Evolutionary conservation across 805 yeast species (phyloP), one percentile per base, ranked within the genome.

Genomic region (Metschnikowia cubensis): DNA sequence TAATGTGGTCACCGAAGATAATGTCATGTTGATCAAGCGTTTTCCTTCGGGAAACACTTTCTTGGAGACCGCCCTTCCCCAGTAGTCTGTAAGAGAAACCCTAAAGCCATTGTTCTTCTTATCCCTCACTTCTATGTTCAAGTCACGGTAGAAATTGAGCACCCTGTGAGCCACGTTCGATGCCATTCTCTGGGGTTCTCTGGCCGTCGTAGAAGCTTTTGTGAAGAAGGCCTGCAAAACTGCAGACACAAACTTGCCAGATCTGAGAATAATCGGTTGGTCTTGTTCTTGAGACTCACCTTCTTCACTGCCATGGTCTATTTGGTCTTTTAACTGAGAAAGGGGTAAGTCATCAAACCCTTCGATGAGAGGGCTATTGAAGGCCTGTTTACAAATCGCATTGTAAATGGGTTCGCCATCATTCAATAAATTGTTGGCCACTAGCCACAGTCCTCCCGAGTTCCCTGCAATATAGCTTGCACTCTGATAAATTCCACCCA

Each of bases 361-460:
- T 58, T 73, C 77, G 18, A 84, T 63, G 35, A 83, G 64, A 3
- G 82, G 79, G 11, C 73, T 72, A 17, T 67, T 65, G 11, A 80
- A 57, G 5, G 65, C 62, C 4, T 66, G 60, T 3, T 42, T 50
- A 21, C 57, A 54, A 33, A 45, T 65, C 1, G 50, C 50, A 2
- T 47, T 51, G 34, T 51, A 35, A 25, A 68, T 53, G 6, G 72
- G 70, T 7, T 45, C 54, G 29, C 61, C 63, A 50, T 69, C 71
- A 45, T 67, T 65, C 1, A 69, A 59, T 25, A 64, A 65, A 44
- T 64, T 68, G 49, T 69, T 69, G 65, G 84, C 77, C 1, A 85
- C 79, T 7, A 83, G 64, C 90, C 91, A 85, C 42, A 85, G 77
- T 0, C 90, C 91, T 1, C 90, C 90, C 2, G 89, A 83, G 1